These are phyloP conservation scores for Suillus alpinus DNA, from an alignment of 768 basidiomycete species.

Conservation along the genomic window DNA sequence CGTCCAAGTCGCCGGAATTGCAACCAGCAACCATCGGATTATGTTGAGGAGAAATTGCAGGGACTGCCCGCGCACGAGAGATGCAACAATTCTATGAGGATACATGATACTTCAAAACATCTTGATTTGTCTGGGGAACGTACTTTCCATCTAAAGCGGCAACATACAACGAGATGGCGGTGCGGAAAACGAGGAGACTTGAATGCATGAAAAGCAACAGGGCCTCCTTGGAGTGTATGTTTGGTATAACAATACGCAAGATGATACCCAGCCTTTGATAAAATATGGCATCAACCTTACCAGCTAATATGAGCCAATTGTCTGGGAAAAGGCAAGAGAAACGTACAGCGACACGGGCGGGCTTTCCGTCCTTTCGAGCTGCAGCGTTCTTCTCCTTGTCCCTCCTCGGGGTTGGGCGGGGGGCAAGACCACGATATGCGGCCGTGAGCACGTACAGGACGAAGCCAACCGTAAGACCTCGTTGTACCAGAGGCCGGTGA, in stretches of 20 bases:
- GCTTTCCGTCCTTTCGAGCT: conserved; percentile 36
- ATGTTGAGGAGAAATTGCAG: conserved; percentile 81
- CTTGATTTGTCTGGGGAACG: conserved; percentile 23
- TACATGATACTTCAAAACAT: conserved; percentile 2
- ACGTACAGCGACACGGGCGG: conserved; percentile 68
- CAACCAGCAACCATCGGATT: conserved; percentile 84
- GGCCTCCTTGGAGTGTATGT: conserved; percentile 82
- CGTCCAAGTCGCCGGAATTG: conserved; percentile 90
- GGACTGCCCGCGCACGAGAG: conserved; percentile 84
- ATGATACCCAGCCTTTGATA: conserved; percentile 76
- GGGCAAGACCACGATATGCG: conserved; percentile 57
- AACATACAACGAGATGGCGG: conserved; percentile 90
- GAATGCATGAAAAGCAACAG: conserved; percentile 86
- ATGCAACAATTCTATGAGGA: conserved; percentile 79
- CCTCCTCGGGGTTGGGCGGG: conserved; percentile 32
- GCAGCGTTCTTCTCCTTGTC: conserved; percentile 19
- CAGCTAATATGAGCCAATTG: not conserved
- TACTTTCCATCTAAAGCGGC: conserved; percentile 91
- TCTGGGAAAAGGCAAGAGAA: not conserved
- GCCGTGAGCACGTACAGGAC: conserved; percentile 66
- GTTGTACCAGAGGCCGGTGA: conserved; percentile 73
- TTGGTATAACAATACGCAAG: conserved; percentile 85
- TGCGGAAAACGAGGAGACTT: conserved; percentile 82
- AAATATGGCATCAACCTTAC: conserved; percentile 87
- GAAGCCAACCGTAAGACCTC: conserved; percentile 64